Evolutionary conservation across 306 rosid genomes (phyloP), one percentile per base, ranked within the genome.

Genomic region (Quercus cerris): DNA sequence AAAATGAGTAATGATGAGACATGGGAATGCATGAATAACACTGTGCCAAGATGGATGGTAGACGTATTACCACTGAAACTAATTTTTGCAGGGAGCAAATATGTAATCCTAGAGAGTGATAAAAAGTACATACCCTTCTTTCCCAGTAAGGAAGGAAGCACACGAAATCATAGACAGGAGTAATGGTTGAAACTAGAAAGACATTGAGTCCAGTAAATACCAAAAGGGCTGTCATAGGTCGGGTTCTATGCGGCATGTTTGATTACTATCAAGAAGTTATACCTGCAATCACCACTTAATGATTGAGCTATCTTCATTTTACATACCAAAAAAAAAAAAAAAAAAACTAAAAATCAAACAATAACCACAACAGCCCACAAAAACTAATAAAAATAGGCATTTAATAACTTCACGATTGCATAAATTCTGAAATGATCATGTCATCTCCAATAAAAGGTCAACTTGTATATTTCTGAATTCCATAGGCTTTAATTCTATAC

Each of bases 71-170:
- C 5, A 68, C 72, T 8, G 15, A 67, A 13, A 68, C 14, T 35
- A 67, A 9, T 33, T 67, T 33, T 13, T 28, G 49, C 7, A 67
- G 52, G 25, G 52, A 67, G 54, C 19, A 38, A 54, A 33, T 22
- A 35, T 8, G 12, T 63, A 76, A 55, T 56, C 9, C 22, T 12
- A 72, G 17, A 58, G n/a, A 69, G 6, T 59, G 6, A 61, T 64
- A 35, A 67, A 20, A 71, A n/a, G 69, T 62, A 63, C 58, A 9
- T 85, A 88, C 87, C 91, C 87, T 57, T 85, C 89, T 88, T 81
- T 88, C 91, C 91, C 87, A 81, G 25, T 78, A 85, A 52, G 91
- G 87, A 70, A 75, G 89, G 78, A 88, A 83, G 84, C 91, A 88
- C 63, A 83, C 86, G 46, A 88, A 88, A 70, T 88, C 89, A 77